Percentiles rank a stretch among this genome's conserved stretches.
Conservation (phyloP, 2,329 filamentous ascomycete species). For the Aureobasidium namibiae region DNA sequence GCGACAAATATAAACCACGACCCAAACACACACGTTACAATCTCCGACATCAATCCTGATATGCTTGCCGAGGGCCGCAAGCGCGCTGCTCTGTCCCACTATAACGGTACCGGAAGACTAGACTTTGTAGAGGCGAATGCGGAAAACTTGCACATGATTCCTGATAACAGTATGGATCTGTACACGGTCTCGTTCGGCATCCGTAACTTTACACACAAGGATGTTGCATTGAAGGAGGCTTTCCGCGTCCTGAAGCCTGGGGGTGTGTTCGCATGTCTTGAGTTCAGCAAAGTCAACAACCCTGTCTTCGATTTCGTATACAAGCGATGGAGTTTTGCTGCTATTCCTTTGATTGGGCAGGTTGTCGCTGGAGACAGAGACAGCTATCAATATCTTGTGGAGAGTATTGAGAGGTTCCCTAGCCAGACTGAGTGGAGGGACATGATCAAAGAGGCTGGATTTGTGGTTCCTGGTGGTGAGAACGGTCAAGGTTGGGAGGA, state of each 20-base stretch:
- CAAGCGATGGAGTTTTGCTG: constrained; percentile 91
- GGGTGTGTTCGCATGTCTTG: constrained; percentile 90
- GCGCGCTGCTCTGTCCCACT: constrained; percentile 58
- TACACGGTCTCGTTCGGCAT: constrained; percentile 98
- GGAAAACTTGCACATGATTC: constrained; percentile 60
- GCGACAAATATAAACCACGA: constrained; percentile 74
- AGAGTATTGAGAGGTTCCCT: constrained; percentile 93
- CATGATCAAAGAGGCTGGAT: constrained; percentile 79
- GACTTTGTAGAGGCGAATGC: constrained; percentile 86
- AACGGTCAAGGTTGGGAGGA: constrained; percentile 63
- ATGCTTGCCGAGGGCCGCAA: constrained; percentile 88
- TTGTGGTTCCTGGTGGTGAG: constrained; percentile 59
- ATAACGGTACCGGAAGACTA: constrained; percentile 47
- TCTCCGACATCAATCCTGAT: constrained; percentile 90
- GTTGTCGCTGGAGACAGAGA: constrained; percentile 87
- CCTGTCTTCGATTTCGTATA: constrained; percentile 76
- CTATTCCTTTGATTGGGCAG: constrained; percentile 92
- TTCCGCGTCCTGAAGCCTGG: constrained; percentile 86
- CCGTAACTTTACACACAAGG: constrained; percentile 91
- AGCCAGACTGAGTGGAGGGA: constrained; percentile 73
- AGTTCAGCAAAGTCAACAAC: constrained; percentile 82
- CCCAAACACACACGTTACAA: constrained; percentile 71
- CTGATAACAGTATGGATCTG: constrained; percentile 69
- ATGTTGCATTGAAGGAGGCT: constrained; percentile 72
- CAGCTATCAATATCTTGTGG: constrained; percentile 96